These are phyloP conservation scores for Bipolaris bicolor DNA, from an alignment of 2,329 filamentous ascomycete genomes.

Conservation along the genomic window DNA sequence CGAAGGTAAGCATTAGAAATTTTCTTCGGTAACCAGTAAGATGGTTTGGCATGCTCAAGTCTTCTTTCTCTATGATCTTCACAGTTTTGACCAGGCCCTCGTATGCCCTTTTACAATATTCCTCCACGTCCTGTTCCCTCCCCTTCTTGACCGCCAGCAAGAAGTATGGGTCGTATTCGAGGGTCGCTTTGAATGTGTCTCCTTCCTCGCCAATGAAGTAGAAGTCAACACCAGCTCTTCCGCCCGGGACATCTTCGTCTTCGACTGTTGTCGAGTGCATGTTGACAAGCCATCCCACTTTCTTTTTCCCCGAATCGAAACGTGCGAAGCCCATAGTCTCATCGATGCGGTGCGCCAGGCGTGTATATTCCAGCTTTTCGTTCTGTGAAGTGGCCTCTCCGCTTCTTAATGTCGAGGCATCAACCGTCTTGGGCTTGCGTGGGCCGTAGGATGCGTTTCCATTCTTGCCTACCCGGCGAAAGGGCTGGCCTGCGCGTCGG, in stretches of 20 bases:
- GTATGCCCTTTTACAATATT: slow-evolving; percentile 82
- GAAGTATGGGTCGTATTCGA: slow-evolving; percentile 98
- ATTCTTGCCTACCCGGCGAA: slow-evolving; percentile 52
- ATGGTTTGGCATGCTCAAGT: slow-evolving; percentile 94
- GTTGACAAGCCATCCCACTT: slow-evolving; percentile 92
- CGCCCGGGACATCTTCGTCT: slow-evolving; percentile 81
- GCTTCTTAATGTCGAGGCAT: slow-evolving; percentile 73
- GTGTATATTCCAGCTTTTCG: slow-evolving; percentile 87
- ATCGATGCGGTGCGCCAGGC: slow-evolving; percentile 86
- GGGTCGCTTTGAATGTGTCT: slow-evolving; percentile 90
- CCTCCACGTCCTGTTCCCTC: slow-evolving; percentile 90
- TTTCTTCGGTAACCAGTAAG: slow-evolving; percentile 87
- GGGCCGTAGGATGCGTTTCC: slow-evolving; percentile 56
- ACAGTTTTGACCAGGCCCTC: slow-evolving; percentile 84
- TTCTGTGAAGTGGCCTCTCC: slow-evolving; percentile 88
- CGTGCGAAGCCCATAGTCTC: slow-evolving; percentile 93
- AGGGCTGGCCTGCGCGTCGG: slow-evolving; percentile 50
- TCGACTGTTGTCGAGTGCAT: slow-evolving; percentile 88
- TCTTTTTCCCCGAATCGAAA: slow-evolving; percentile 86
- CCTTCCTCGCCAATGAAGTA: slow-evolving; percentile 84
- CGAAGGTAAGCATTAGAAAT: slow-evolving; percentile 85
- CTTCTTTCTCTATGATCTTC: slow-evolving; percentile 84
- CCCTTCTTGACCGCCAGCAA: slow-evolving; percentile 87
- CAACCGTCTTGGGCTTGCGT: slow-evolving; percentile 75
- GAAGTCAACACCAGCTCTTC: slow-evolving; percentile 89